A percentile compares a stretch with the other conserved stretches of the same genome.
These are phyloP conservation scores for Hyaloscypha finlandica DNA, from an alignment of 495 filamentous ascomycete species.

Conservation along the genomic window DNA sequence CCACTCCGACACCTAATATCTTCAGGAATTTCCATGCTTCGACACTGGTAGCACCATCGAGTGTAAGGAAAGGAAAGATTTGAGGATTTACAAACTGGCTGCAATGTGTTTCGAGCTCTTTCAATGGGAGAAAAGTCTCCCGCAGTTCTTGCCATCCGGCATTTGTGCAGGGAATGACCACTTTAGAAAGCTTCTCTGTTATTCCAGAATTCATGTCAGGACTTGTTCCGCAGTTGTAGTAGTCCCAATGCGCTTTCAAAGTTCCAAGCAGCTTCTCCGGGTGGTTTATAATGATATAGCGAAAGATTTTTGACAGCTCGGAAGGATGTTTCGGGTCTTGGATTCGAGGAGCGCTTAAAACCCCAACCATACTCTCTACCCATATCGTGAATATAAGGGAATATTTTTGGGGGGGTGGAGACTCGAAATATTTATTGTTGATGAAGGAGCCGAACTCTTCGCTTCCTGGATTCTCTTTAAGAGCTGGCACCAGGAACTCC, in stretches of 20 bases:
- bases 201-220: too few species aligned
- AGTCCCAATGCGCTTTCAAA: slow-evolving; percentile 11
- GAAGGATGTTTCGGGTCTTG: not conserved
- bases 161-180: not conserved
- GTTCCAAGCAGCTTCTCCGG: not conserved
- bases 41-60: not conserved
- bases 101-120: not conserved
- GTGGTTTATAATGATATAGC: not conserved
- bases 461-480: not conserved
- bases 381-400: not conserved
- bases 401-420: too few species aligned
- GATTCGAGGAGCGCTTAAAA: not conserved
- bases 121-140: not conserved
- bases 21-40: slow-evolving; percentile 10
- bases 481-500: not conserved
- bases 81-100: not conserved
- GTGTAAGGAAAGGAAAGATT: not conserved
- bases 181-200: too few species aligned
- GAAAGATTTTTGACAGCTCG: not conserved
- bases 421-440: slow-evolving; percentile 2
- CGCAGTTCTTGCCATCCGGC: not conserved
- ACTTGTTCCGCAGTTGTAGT: too few species aligned
- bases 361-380: not conserved
- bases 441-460: not conserved
- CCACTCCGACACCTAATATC: not conserved